Evolutionary conservation across 371 early-diverging fungal species (phyloP), one percentile per base, ranked within the genome.

Genomic region (Spiromyces aspiralis): DNA sequence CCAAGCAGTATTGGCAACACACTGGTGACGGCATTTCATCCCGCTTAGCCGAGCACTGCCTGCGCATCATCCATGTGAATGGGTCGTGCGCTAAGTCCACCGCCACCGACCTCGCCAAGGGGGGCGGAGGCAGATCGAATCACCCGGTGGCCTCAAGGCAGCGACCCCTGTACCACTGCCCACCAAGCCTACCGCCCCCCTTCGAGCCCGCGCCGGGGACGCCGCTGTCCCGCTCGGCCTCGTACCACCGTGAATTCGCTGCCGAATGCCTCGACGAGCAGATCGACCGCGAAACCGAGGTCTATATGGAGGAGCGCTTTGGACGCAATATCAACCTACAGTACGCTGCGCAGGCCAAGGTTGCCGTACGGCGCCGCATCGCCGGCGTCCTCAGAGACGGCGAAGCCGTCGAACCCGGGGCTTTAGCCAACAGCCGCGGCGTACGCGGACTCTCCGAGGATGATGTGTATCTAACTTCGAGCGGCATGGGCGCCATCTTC

Each of bases 1-100:
- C 86, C 4, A 93, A 91, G 57, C 80, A 77, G 67, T 92, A 79
- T 54, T 95, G 96, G 96, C 95, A 95, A 65, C 94, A 93, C 61
- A 63, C 88, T 1, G 96, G 96, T 21, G 86, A 86, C 41, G 86
- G 81, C 47, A 75, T 95, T 28, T 79, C 86, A 1, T 86, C 89
- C 0, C 82, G 96, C 25, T 75, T 83, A 64, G 96, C 96, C 0
- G 82, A 84, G 28, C 77, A 83, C 50, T 82, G 84, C 54, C 63
- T 95, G 50, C 62, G 74, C 27, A 64, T 86, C 12, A n/a, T 50
- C 44, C 77, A 72, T 23, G 64, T 70, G 20, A 75, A 78, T 55
- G 61, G 60, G 12, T 43, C 54, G 49, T 53, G 24, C 22, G 57
- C 53, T 47, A 64, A 57, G 43, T 13, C 27, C 19, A 26, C n/a